Conservation (phyloP, 441 rosid species). For the Bocquillonia castaneifolia region DNA sequence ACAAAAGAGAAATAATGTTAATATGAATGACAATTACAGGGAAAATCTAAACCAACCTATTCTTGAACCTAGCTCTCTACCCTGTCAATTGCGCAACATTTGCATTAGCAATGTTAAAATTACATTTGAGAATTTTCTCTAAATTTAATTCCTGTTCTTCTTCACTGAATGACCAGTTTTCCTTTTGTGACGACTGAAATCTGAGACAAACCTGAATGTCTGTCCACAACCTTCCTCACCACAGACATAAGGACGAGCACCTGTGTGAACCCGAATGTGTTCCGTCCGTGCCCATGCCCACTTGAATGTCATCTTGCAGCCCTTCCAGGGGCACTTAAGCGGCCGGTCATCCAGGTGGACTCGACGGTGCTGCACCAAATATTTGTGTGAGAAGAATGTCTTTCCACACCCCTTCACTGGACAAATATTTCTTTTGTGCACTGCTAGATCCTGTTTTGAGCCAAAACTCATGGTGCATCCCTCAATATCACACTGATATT, state of each 20-base stretch:
- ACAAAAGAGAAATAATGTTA: slow-evolving; percentile 26
- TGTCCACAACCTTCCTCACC: slow-evolving; percentile 85
- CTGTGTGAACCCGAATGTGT: slow-evolving; percentile 96
- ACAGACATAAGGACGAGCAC: slow-evolving; percentile 94
- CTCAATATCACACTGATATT: slow-evolving; percentile 74
- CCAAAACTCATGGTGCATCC: slow-evolving; percentile 89
- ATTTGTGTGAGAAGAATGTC: slow-evolving; percentile 92
- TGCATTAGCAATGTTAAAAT: slow-evolving; percentile 37
- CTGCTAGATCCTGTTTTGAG: slow-evolving; percentile 60
- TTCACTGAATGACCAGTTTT: slow-evolving; percentile 93
- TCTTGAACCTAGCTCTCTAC: slow-evolving; percentile 30
- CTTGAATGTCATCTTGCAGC: slow-evolving; percentile 96
- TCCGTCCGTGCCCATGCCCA: slow-evolving; percentile 99
- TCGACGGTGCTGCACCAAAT: slow-evolving; percentile 86
- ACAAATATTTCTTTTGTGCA: slow-evolving; percentile 81
- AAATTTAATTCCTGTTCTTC: slow-evolving; percentile 46
- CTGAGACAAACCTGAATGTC: slow-evolving; percentile 92
- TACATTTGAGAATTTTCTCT: slow-evolving; percentile 15
- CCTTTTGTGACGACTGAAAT: slow-evolving; percentile 93
- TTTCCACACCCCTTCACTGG: slow-evolving; percentile 95
- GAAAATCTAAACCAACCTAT: slow-evolving; percentile 30
- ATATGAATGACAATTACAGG: slow-evolving; percentile 36
- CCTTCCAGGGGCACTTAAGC: slow-evolving; percentile 99
- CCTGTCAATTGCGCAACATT: slow-evolving; percentile 37
- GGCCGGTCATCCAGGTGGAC: slow-evolving; percentile 96